Evolutionary conservation across 2,329 filamentous ascomycete species (phyloP).

Genomic region (Zelopaecilomyces penicillatus): DNA sequence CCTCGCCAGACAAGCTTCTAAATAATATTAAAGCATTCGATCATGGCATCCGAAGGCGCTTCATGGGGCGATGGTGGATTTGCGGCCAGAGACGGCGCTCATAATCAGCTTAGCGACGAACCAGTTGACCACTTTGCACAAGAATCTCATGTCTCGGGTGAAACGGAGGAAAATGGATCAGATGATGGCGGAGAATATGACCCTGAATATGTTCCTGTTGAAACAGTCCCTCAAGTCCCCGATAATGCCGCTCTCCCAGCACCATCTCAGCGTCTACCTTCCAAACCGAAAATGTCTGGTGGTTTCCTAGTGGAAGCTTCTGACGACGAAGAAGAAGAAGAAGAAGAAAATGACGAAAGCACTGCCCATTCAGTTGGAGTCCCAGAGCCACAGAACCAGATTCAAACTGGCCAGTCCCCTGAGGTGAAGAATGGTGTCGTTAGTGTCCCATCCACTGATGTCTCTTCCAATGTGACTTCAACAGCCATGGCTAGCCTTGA

Average conservation of each 20-base stretch:
- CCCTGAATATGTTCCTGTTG: slow-evolving; percentile 44
- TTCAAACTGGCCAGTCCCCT: slow-evolving; percentile 12
- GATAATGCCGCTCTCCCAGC: slow-evolving; percentile 20
- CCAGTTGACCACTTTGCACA: slow-evolving; percentile 43
- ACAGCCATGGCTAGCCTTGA: slow-evolving; percentile 45
- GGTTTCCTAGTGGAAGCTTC: slow-evolving; percentile 54
- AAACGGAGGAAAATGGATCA: slow-evolving; percentile 37
- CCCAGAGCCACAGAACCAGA: slow-evolving; percentile 1
- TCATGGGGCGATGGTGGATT: slow-evolving; percentile 46
- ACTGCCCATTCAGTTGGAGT: not conserved
- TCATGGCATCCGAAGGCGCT: slow-evolving; percentile 33
- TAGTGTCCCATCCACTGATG: slow-evolving; percentile 14
- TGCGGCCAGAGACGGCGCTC: slow-evolving; percentile 47
- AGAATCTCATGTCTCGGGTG: slow-evolving; percentile 40
- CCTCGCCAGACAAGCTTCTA: too few relatives aligned
- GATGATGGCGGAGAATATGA: slow-evolving; percentile 52
- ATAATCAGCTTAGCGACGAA: slow-evolving; percentile 47
- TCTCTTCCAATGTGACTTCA: slow-evolving; percentile 25
- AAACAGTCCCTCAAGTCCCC: slow-evolving; percentile 29
- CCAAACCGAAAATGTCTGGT: slow-evolving; percentile 52
- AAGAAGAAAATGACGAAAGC: slow-evolving; percentile 15
- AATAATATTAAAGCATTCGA: slow-evolving; percentile 6
- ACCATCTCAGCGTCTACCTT: slow-evolving; percentile 19
- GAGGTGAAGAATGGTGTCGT: slow-evolving; percentile 13
- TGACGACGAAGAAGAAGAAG: slow-evolving; percentile 44